Evolutionary conservation across 2,329 filamentous ascomycete genomes (phyloP).

Genomic region (Escovopsis sp.): DNA sequence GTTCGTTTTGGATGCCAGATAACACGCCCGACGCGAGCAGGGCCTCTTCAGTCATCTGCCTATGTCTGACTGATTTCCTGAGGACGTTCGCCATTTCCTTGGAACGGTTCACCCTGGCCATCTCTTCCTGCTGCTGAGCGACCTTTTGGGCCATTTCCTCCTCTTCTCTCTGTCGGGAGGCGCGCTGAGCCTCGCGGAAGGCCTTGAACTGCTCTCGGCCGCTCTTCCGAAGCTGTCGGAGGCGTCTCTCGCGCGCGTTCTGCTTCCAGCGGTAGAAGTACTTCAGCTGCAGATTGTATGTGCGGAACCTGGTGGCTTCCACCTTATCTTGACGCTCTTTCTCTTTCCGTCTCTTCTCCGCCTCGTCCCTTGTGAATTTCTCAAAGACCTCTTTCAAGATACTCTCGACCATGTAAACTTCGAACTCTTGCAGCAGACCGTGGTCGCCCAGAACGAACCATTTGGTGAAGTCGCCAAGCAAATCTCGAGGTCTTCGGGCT

Average conservation of each 20-base stretch:
- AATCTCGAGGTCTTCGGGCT: conserved; percentile 19
- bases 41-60: conserved; percentile 20
- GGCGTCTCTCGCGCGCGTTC: conserved; percentile 31
- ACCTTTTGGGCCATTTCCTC: conserved; percentile 19
- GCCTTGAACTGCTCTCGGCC: conserved; percentile 35
- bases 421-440: conserved; percentile 37
- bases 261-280: conserved; percentile 44
- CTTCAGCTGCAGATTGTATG: conserved; percentile 35
- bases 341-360: conserved; percentile 27
- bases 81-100: conserved; percentile 22
- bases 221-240: conserved; percentile 34
- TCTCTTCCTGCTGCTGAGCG: conserved; percentile 11
- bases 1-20: conserved; percentile 25
- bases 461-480: conserved; percentile 33
- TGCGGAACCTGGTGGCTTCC: conserved; percentile 32
- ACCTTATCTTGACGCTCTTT: conserved; percentile 33
- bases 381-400: conserved; percentile 28
- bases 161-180: conserved; percentile 17
- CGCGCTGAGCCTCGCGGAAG: conserved; percentile 27
- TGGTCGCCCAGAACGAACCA: conserved; percentile 42
- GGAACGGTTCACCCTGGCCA: conserved; percentile 17
- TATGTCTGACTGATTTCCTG: conserved; percentile 16
- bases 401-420: conserved; percentile 29
- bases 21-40: conserved; percentile 29
- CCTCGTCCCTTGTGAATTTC: conserved; percentile 25